Conservation (phyloP, 2,329 filamentous ascomycete genomes). For the Beauveria australis region DNA sequence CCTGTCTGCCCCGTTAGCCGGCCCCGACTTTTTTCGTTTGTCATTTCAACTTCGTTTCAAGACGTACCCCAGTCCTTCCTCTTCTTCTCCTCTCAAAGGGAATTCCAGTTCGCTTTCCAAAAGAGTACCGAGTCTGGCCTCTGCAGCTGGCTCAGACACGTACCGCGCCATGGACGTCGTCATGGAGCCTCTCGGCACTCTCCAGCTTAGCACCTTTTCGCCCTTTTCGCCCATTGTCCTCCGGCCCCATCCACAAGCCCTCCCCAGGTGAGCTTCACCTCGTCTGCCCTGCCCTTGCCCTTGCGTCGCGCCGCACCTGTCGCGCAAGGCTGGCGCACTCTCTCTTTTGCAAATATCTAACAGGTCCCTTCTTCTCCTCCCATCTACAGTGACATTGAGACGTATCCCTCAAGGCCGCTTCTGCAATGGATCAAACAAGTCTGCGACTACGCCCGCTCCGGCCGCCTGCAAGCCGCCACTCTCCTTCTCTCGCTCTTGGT, state of each 20-base stretch:
- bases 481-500: constrained; percentile 30
- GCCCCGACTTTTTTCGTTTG: neutral
- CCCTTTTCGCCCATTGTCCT: constrained; percentile 11
- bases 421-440: constrained; percentile 31
- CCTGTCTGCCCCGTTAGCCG: neutral
- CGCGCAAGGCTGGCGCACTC: neutral
- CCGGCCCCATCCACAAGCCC: constrained; percentile 14
- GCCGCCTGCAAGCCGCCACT: constrained; percentile 30
- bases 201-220: constrained; percentile 22
- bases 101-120: neutral
- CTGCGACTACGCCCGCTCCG: constrained; percentile 31
- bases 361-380: neutral
- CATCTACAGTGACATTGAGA: neutral
- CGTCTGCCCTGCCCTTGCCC: neutral
- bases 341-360: neutral
- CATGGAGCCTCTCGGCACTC: constrained; percentile 22
- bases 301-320: neutral
- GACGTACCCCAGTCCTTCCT: neutral
- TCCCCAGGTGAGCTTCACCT: constrained; percentile 4
- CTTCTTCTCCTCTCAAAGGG: neutral
- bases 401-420: constrained; percentile 3
- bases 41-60: neutral
- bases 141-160: constrained; percentile 3
- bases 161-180: constrained; percentile 22
- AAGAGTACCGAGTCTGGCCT: neutral